These are phyloP conservation scores for Entophlyctis luteolus DNA, from an alignment of 192 early-diverging fungal species.

Conservation along the genomic window DNA sequence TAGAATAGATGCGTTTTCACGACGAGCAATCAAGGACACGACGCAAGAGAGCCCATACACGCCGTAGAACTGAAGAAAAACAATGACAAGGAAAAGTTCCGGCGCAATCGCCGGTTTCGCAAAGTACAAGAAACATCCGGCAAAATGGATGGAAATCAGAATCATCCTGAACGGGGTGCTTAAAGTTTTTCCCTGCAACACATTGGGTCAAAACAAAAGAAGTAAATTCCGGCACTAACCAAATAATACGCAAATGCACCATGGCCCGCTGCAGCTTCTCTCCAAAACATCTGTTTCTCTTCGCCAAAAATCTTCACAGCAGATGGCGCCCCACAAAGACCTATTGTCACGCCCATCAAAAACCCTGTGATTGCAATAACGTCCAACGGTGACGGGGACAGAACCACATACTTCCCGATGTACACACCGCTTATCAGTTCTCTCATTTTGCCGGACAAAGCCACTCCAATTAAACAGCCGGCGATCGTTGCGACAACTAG, in stretches of 20 bases:
- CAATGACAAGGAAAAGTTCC: constrained; percentile 26
- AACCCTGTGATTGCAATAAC: constrained; percentile 22
- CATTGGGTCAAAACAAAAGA: background rate
- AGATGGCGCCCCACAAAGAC: constrained; percentile 40
- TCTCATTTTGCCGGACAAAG: constrained; percentile 8
- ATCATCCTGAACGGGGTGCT: constrained; percentile 34
- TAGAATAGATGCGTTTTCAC: constrained; percentile 39
- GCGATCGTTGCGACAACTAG: constrained; percentile 39
- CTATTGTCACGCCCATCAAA: constrained; percentile 32
- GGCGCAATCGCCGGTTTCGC: constrained; percentile 32
- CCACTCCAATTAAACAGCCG: constrained; percentile 38
- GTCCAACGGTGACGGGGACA: constrained; percentile 29
- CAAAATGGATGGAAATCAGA: constrained; percentile 43
- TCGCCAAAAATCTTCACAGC: constrained; percentile 49
- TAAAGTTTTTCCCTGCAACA: constrained; percentile 42
- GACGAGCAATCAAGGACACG: constrained; percentile 33
- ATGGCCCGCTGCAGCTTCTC: constrained; percentile 49
- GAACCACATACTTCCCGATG: background rate
- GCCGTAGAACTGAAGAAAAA: constrained; percentile 42
- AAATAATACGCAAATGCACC: constrained; percentile 34
- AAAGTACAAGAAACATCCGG: constrained; percentile 33
- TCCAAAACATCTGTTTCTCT: constrained; percentile 46
- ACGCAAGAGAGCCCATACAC: constrained; percentile 47
- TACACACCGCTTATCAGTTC: constrained; percentile 29
- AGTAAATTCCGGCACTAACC: constrained; percentile 30